A percentile compares a stretch with the other conserved stretches of the same genome.
phyloP scores from a whole-genome alignment of 176 grass and related monocot genomes.

The Lolium rigidum region DNA sequence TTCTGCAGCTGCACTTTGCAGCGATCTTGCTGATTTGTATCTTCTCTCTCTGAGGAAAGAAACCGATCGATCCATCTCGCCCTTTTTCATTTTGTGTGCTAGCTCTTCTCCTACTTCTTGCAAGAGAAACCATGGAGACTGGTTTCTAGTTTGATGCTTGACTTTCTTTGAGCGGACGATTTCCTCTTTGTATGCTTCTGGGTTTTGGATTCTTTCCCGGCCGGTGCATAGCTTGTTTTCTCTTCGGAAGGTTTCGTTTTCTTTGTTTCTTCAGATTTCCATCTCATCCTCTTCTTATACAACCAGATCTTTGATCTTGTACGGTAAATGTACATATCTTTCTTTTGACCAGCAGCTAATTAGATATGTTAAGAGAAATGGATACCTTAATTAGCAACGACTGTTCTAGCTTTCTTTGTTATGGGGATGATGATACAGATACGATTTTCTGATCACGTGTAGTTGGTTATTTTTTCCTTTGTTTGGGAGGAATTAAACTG shows the following conservation, averaged over 20 bases:
- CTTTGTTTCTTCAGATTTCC: conserved; percentile 30
- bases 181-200: conserved; percentile 13
- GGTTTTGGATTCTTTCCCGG: conserved; percentile 22
- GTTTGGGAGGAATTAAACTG: neutral
- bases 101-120: conserved; percentile 31
- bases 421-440: neutral
- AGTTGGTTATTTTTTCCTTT: conserved; percentile 6
- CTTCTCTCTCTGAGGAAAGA: conserved; percentile 47
- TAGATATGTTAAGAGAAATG: neutral
- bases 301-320: conserved; percentile 43
- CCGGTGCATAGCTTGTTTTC: neutral
- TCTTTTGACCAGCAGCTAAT: neutral
- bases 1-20: conserved; percentile 28
- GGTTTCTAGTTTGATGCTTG: conserved; percentile 26
- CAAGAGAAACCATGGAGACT: conserved; percentile 15
- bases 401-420: conserved; percentile 10
- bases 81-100: conserved; percentile 23
- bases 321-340: neutral
- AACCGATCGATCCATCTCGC: neutral
- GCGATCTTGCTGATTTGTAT: conserved; percentile 30
- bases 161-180: neutral
- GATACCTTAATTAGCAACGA: neutral
- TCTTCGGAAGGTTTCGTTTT: conserved; percentile 33
- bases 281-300: conserved; percentile 21
- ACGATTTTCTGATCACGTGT: conserved; percentile 11